phyloP scores from a whole-genome alignment of 495 filamentous ascomycete species.

The Ramalina intermedia region DNA sequence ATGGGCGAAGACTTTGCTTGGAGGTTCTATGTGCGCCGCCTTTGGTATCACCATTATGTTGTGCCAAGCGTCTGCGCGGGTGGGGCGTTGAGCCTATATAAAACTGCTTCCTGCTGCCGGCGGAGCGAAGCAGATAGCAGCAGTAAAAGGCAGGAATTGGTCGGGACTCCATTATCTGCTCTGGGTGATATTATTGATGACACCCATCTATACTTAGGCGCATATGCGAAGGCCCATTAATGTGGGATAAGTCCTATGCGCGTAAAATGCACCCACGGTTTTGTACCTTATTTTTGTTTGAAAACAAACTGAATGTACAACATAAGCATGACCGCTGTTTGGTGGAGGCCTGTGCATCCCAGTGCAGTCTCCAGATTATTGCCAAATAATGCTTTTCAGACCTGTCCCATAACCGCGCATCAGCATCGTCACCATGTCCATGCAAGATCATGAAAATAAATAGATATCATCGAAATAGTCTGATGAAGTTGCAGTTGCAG shows the following conservation, averaged over 20 bases:
- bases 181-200: not conserved
- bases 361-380: too few species aligned
- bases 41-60: constrained; percentile 72
- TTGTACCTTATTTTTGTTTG: too few species aligned
- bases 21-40: constrained; percentile 71
- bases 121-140: constrained; percentile 81
- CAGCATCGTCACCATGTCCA: too few species aligned
- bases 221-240: not conserved
- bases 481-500: too few species aligned
- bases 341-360: too few species aligned
- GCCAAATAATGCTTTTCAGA: too few species aligned
- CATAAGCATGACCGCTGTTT: not conserved
- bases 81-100: constrained; percentile 92
- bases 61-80: constrained; percentile 61
- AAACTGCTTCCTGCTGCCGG: constrained; percentile 36
- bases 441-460: too few species aligned
- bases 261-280: too few species aligned
- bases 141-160: constrained; percentile 60
- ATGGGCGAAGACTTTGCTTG: constrained; percentile 53
- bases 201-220: not conserved
- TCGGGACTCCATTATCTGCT: constrained; percentile 24
- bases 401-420: too few species aligned
- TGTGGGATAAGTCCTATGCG: not conserved
- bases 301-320: not conserved
- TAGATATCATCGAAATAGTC: too few species aligned